Conservation (phyloP, 2,329 filamentous ascomycete genomes). For the Colletotrichum falcatum region DNA sequence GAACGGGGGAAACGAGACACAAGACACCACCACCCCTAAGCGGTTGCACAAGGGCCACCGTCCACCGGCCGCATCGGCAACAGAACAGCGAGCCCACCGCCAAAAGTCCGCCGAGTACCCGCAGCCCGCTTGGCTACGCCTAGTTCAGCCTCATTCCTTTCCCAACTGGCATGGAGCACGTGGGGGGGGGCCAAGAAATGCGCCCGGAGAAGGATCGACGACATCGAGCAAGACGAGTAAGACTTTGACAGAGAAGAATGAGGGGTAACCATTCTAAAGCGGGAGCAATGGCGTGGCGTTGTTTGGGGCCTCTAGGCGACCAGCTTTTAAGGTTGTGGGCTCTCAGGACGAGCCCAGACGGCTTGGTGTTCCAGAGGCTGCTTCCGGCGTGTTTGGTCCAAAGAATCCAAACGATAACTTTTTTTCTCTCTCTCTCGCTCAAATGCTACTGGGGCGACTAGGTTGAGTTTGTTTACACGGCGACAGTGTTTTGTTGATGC, state of each 20-base stretch:
- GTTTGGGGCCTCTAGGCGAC: slow-evolving; percentile 18
- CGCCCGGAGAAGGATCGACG: slow-evolving; percentile 38
- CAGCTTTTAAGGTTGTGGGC: slow-evolving; percentile 35
- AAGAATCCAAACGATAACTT: slow-evolving; percentile 14
- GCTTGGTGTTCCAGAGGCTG: slow-evolving; percentile 29
- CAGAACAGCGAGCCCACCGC: slow-evolving; percentile 37
- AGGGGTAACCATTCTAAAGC: slow-evolving; percentile 38
- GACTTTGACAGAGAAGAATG: slow-evolving; percentile 30
- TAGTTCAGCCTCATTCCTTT: slow-evolving; percentile 50
- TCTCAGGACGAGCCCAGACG: slow-evolving; percentile 34
- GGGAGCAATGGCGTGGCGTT: slow-evolving; percentile 38
- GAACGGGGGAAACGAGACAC: slow-evolving; percentile 38
- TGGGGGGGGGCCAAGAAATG: slow-evolving; percentile 36
- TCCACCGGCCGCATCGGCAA: slow-evolving; percentile 34
- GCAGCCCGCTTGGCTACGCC: slow-evolving; percentile 42
- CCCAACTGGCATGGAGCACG: slow-evolving; percentile 40
- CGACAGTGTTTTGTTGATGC: slow-evolving; percentile 32
- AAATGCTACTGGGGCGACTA: background rate
- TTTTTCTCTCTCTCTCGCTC: background rate
- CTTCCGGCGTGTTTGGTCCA: slow-evolving; percentile 30
- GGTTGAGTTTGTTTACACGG: slow-evolving; percentile 39
- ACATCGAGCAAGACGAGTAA: slow-evolving; percentile 27
- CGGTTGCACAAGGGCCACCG: slow-evolving; percentile 37
- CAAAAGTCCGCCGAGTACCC: slow-evolving; percentile 40
- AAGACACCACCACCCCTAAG: slow-evolving; percentile 25